These are phyloP conservation scores for Iberis pinnata DNA, from an alignment of 345 rosid species.

Conservation along the genomic window DNA sequence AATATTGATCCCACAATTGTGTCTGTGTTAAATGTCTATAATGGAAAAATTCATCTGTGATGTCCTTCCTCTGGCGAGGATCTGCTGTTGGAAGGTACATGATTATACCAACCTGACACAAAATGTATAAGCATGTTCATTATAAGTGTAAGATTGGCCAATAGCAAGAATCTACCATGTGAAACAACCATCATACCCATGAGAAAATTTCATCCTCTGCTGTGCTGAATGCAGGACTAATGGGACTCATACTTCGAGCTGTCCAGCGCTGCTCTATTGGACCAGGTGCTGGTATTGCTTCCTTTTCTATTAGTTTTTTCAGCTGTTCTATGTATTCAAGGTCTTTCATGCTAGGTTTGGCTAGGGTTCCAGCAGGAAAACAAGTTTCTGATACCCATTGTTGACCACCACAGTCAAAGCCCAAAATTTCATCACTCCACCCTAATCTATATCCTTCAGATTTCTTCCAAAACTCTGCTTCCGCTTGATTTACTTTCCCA, in stretches of 20 bases:
- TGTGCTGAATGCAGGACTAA: slow-evolving; percentile 85
- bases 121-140: slow-evolving; percentile 3
- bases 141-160: neutral
- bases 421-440: slow-evolving; percentile 96
- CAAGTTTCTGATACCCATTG: slow-evolving; percentile 98
- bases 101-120: slow-evolving; percentile 81
- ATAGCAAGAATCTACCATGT: slow-evolving; percentile 8
- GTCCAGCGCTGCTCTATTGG: slow-evolving; percentile 99
- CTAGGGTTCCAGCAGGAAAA: slow-evolving; percentile 85
- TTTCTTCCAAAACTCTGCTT: slow-evolving; percentile 94
- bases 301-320: slow-evolving; percentile 71
- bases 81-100: slow-evolving; percentile 95
- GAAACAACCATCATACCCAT: slow-evolving; percentile 48
- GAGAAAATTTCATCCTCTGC: slow-evolving; percentile 74
- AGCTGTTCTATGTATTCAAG: slow-evolving; percentile 81
- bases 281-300: slow-evolving; percentile 74
- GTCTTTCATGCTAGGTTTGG: slow-evolving; percentile 86
- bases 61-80: slow-evolving; percentile 91
- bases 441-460: slow-evolving; percentile 94
- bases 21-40: slow-evolving; percentile 65
- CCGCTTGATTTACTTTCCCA: slow-evolving; percentile 68
- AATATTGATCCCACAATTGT: slow-evolving; percentile 67
- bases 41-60: slow-evolving; percentile 88
- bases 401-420: slow-evolving; percentile 98
- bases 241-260: slow-evolving; percentile 66